phyloP scores from a whole-genome alignment of 2,329 filamentous ascomycete species.

The Eutypella sp. region DNA sequence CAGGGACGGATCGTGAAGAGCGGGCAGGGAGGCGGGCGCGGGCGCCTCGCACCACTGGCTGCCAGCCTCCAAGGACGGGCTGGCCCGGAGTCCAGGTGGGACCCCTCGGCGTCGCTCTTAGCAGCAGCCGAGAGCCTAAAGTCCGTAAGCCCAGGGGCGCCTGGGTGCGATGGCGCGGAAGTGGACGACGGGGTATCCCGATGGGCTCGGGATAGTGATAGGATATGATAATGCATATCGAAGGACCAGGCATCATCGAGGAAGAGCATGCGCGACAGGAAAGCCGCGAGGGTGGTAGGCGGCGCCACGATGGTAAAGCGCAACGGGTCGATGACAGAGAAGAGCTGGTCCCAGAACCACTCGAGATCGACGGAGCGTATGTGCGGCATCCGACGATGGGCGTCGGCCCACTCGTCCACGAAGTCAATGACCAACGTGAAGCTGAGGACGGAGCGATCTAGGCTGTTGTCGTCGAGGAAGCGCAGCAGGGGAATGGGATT shows the following conservation, averaged over 20 bases:
- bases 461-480: constrained; percentile 31
- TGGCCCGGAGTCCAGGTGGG: not conserved
- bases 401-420: constrained; percentile 23
- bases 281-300: constrained; percentile 55
- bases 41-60: no score
- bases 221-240: constrained; percentile 56
- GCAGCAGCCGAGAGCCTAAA: constrained; percentile 2
- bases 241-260: constrained; percentile 60
- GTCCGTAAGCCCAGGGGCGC: constrained; percentile 2
- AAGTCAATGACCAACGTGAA: constrained; percentile 37
- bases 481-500: constrained; percentile 33
- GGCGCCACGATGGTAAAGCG: constrained; percentile 56
- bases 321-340: constrained; percentile 47
- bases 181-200: constrained; percentile 3
- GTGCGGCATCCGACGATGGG: constrained; percentile 24
- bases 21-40: constrained; percentile 22
- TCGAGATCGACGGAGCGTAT: constrained; percentile 27
- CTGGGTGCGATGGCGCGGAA: not conserved
- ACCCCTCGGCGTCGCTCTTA: not conserved
- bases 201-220: constrained; percentile 39
- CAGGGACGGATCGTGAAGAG: constrained; percentile 60
- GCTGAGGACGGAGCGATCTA: constrained; percentile 36
- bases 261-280: constrained; percentile 54
- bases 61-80: constrained; percentile 1
- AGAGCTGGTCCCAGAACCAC: constrained; percentile 53